Evolutionary conservation across 1,139 yeast genomes (phyloP), one percentile per base, ranked within the genome.

Genomic region (Blastobotrys persicus): DNA sequence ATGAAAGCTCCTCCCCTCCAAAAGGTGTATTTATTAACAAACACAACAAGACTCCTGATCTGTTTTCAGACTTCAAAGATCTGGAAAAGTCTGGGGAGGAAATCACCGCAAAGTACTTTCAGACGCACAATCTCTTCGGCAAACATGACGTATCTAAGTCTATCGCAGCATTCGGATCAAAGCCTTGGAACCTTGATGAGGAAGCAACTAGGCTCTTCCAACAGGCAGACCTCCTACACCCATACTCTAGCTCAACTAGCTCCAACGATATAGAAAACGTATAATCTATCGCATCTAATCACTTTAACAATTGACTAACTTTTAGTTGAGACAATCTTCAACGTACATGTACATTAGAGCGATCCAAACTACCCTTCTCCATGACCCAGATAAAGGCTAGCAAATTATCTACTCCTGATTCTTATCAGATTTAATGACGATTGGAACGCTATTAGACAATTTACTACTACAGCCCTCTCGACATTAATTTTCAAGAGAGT

Each of bases 1-100:
- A 31, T 13, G 14, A 11, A 5, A 23, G 19, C 28, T 37, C 41
- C 12, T 16, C 41, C 3, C 41, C 41, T 5, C 41, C 41, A 4
- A 37, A 37, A 14, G 41, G 41, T 28, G 26, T 37, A 37, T 37
- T 37, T 37, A 37, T 37, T 18, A 37, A 37, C 28, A 37, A 37
- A 12, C 41, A 19, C 4, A 17, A 19, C 12, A 23, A 16, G 4
- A n/a, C 41, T 28, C 41, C 41, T 12, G 41, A 37, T 12, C 41
- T 37, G 28, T 37, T 37, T 12, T 37, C 41, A 6, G 41, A 37
- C 28, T 37, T 37, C 14, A 13, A 37, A 19, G 26, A 37, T 19
- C 41, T 37, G 9, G 41, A 37, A 37, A 37, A 37, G 18, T 37
- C 41, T 14, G 41, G 41, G 13, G 41, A 7, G n/a, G 41, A 37